Conservation (phyloP, 2,329 filamentous ascomycete genomes). For the Alternaria brassicicola region DNA sequence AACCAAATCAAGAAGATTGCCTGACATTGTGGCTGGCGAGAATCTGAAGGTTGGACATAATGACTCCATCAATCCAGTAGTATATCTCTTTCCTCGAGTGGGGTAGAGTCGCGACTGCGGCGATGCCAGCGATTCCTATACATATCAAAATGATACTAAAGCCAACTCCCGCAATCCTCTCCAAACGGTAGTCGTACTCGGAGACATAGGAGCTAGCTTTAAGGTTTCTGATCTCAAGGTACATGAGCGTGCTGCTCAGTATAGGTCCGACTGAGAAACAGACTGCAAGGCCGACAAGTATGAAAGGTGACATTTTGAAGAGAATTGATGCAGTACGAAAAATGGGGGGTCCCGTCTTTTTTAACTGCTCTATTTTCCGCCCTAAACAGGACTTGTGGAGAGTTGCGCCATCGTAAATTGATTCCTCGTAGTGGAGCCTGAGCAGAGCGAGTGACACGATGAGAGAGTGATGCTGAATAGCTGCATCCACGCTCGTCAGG, state of each 20-base stretch:
- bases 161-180: slow-evolving; percentile 1
- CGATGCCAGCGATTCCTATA: neutral
- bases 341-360: slow-evolving; percentile 10
- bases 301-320: slow-evolving; percentile 3
- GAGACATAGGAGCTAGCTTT: neutral
- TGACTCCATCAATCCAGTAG: slow-evolving; percentile 8
- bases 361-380: neutral
- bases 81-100: neutral
- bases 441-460: neutral
- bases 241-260: slow-evolving; percentile 4
- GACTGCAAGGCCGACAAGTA: slow-evolving; percentile 9
- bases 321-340: slow-evolving; percentile 7
- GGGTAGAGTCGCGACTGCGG: slow-evolving; percentile 7
- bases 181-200: slow-evolving; percentile 1
- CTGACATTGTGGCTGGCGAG: slow-evolving; percentile 7
- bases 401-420: neutral
- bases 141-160: neutral
- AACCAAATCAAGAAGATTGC: neutral
- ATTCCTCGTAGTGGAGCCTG: neutral
- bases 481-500: neutral
- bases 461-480: neutral
- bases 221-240: slow-evolving; percentile 4
- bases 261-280: too few relatives aligned
- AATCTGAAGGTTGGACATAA: slow-evolving; percentile 12
- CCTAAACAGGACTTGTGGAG: neutral